A percentile compares a stretch with the other conserved stretches of the same genome.
These are phyloP conservation scores for Ogataea minuta DNA, from an alignment of 805 yeast species.

Conservation along the genomic window DNA sequence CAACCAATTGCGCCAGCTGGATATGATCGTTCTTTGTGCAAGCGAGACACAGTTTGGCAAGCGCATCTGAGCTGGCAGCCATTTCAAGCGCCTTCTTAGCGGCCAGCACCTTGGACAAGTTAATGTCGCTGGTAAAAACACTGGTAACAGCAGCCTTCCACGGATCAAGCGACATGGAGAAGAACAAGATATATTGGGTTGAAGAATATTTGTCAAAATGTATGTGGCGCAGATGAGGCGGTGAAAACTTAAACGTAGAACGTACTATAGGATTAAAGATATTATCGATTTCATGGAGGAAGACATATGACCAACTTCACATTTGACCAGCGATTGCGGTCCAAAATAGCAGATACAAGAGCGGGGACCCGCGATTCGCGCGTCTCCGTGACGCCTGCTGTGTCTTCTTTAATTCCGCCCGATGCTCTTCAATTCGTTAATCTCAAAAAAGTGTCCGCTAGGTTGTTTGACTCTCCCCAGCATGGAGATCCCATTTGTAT, in stretches of 20 bases:
- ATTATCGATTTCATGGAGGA: neutral
- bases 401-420: too few relatives aligned
- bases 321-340: constrained; percentile 24
- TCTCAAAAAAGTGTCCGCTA: constrained; percentile 25
- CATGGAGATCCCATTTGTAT: constrained; percentile 54
- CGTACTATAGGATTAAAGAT: neutral
- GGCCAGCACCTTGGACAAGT: constrained; percentile 33
- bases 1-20: constrained; percentile 29
- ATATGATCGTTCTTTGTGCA: constrained; percentile 38
- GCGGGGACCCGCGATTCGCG: neutral
- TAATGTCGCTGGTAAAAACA: constrained; percentile 27
- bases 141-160: constrained; percentile 30
- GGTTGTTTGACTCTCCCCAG: constrained; percentile 12
- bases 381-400: neutral
- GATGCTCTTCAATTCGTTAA: constrained; percentile 30
- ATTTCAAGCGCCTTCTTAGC: constrained; percentile 37
- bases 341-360: constrained; percentile 15
- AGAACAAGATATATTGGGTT: neutral
- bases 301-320: neutral
- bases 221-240: constrained; percentile 8
- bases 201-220: constrained; percentile 3
- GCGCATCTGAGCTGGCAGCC: constrained; percentile 29
- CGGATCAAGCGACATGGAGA: constrained; percentile 28
- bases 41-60: constrained; percentile 38
- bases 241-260: neutral